Evolutionary conservation across 257 asterid species (phyloP), one percentile per base, ranked within the genome.

Genomic region (Dorcoceras hygrometricum): DNA sequence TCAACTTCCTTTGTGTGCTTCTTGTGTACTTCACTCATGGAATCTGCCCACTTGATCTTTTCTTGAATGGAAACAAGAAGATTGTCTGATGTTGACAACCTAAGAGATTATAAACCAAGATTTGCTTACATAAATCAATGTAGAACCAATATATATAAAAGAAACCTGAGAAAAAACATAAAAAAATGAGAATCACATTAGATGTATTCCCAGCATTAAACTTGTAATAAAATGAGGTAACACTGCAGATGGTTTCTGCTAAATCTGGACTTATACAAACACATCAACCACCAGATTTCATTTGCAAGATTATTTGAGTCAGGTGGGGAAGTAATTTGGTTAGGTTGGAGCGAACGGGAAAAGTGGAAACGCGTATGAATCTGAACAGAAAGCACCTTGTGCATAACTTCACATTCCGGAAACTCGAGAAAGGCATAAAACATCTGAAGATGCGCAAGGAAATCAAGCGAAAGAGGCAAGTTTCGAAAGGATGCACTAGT

Each of bases 11-110:
- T 94, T 60, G 67, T 70, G 75, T 94, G 98, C 77, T 89, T 87
- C 80, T 78, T 86, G 84, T 91, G 86, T 43, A 72, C 59, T 77
- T 85, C 95, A 76, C 87, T 84, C 96, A 86, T 90, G 29, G 74
- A 61, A 84, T 94, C 99, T 55, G 98, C 99, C 99, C 98, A 94
- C 34, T 82, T 90, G 73, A 94, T 94, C 83, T 94, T 94, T 75
- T 94, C 99, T 87, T 94, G 96, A 77, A 94, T 94, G 54, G 96
- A 79, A 67, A 80, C 71, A 23, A 94, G 98, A 62, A 94, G 93
- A 76, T 86, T 72, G 67, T 94, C 99, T 24, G 99, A 94, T 8
- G 96, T 90, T 54, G 84, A 76, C 71, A 85, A 76, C 99, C 99
- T 94, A 69, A 25, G 22, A 65, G 64, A 76, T 66, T 26, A 63